Base-by-base conservation (phyloP, 1,139 yeast species). In the Wickerhamomyces sp. region DNA sequence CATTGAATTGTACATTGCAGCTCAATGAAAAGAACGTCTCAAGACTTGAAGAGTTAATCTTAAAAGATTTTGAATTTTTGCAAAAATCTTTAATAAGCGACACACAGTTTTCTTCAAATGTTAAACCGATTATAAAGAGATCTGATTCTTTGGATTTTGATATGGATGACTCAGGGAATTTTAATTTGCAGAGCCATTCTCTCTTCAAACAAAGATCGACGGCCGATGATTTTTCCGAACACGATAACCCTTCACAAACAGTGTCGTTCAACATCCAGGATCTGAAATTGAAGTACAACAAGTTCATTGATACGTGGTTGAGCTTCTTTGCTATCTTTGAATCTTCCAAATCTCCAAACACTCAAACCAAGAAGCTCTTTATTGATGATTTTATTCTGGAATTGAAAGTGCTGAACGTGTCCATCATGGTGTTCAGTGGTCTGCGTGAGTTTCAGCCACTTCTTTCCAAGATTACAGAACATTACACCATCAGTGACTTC, bases 341-440 rank as follows among this genome's bases (percentile, higher is more conserved):
- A 10, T n/a, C 30, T 10, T 20, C 9, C 11, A 26, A 26, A 5
- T 18, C 23, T 19, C 10, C 21, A 10, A 19, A 19, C 21, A 8
- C 10, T 10, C 2, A n/a, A 3, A 16, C 12, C 4, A 33, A 23
- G 11, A 35, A 32, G 12, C 19, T 39, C 4, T 41, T 41, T 30
- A 24, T 39, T 23, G 45, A 41, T 23, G 36, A 41, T 11, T 41
- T 40, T 30, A 22, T 35, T 9, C 15, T 40, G 16, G 46, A 42
- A 27, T 15, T 40, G n/a, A 23, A 40, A n/a, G 20, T 36, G 11
- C 18, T 40, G 16, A 42, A 42, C 18, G 35, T 40, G 12, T 29
- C 38, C 11, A 26, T 34, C 9, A 14, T 42, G 25, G 29, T 42
- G 12, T 31, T 34, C 20, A 37, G 40, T 18, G 40, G 41, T 4